These are phyloP conservation scores for Pythium brassicae DNA, from an alignment of 352 stramenopile genomes.

Conservation along the genomic window DNA sequence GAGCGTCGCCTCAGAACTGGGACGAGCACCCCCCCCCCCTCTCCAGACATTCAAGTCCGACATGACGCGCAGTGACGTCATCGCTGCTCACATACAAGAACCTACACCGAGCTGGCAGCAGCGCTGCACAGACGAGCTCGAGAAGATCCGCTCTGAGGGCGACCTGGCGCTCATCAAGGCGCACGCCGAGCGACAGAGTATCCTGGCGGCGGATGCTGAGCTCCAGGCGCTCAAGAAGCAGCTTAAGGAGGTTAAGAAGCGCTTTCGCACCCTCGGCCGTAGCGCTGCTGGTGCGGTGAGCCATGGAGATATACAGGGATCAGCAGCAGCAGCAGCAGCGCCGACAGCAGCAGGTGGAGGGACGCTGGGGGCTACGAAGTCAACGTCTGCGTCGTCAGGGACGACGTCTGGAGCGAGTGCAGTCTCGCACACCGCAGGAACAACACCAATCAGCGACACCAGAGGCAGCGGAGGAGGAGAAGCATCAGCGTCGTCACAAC, in stretches of 20 bases:
- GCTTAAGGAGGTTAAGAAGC: conserved; percentile 86
- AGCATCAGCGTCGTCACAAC: too few relatives aligned
- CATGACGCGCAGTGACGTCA: background rate
- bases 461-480: background rate
- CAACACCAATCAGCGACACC: background rate
- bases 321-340: background rate
- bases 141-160: conserved; percentile 78
- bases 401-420: too few relatives aligned
- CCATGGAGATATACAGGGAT: background rate
- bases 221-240: conserved; percentile 83
- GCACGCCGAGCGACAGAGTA: conserved; percentile 89
- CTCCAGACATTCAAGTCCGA: too few relatives aligned
- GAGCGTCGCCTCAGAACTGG: too few relatives aligned
- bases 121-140: conserved; percentile 75
- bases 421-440: background rate
- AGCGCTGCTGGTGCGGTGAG: background rate
- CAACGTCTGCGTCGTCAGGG: too few relatives aligned
- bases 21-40: too few relatives aligned
- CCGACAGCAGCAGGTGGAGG: background rate
- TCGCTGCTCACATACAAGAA: background rate
- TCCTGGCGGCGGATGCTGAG: conserved; percentile 72
- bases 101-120: conserved; percentile 2
- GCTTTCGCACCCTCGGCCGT: conserved; percentile 26
- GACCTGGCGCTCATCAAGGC: conserved; percentile 58
- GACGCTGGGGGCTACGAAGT: too few relatives aligned